These are phyloP conservation scores for Cinnamomum chago DNA, from an alignment of 164 flowering plant species.

Conservation along the genomic window DNA sequence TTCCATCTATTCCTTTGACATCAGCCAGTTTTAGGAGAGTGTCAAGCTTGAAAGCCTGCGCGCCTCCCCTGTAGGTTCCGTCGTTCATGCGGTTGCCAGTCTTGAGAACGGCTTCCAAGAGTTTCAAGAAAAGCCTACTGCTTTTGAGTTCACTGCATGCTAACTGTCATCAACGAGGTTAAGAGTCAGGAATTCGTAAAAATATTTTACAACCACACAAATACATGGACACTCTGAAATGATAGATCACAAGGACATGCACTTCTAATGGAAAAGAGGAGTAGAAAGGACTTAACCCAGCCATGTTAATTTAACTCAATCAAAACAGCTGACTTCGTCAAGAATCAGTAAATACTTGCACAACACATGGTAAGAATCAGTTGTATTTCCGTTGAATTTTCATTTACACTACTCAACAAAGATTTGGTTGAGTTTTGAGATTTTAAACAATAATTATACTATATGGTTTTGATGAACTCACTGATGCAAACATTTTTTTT, in stretches of 20 bases:
- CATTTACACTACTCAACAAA: too few relatives aligned
- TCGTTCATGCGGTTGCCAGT: slow-evolving; percentile 97
- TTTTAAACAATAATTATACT: too few relatives aligned
- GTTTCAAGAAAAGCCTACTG: slow-evolving; percentile 82
- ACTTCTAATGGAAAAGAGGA: background rate
- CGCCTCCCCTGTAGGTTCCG: slow-evolving; percentile 94
- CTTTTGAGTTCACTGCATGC: slow-evolving; percentile 81
- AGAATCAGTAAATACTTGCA: background rate
- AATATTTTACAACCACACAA: background rate
- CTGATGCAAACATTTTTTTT: too few relatives aligned
- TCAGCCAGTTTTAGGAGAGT: slow-evolving; percentile 87
- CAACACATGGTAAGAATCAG: too few relatives aligned
- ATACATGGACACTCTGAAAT: too few relatives aligned
- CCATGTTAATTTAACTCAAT: too few relatives aligned
- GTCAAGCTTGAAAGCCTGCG: slow-evolving; percentile 94
- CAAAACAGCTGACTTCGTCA: too few relatives aligned
- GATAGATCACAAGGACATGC: background rate
- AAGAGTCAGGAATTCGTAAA: background rate
- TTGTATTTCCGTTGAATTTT: too few relatives aligned
- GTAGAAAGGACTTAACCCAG: background rate
- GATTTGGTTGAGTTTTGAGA: too few relatives aligned
- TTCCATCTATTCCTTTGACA: slow-evolving; percentile 88
- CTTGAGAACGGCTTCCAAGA: slow-evolving; percentile 91
- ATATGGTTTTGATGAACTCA: too few relatives aligned
- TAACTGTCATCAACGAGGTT: slow-evolving; percentile 29